A percentile compares a stretch with the other conserved stretches of the same genome.
Evolutionary conservation across 2,329 filamentous ascomycete species (phyloP).

Genomic region (Camillea tinctor): DNA sequence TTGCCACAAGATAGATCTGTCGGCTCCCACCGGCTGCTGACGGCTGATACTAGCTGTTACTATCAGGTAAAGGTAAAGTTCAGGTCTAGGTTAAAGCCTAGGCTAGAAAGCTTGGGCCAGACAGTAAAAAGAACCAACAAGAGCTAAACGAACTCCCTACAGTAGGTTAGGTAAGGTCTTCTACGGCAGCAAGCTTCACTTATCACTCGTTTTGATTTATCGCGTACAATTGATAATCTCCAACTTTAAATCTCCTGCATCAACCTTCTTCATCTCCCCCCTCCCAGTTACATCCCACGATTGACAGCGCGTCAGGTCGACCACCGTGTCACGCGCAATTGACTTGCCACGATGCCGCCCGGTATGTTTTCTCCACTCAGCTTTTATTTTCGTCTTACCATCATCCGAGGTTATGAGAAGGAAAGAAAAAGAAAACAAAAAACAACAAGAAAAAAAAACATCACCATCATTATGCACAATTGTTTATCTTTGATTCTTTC

Average conservation of each 20-base stretch:
- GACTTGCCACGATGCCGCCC: constrained; percentile 16
- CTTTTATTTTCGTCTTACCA: not conserved
- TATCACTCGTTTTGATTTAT: not conserved
- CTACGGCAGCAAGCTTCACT: not conserved
- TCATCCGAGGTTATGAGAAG: too few relatives aligned
- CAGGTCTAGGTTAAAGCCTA: too few relatives aligned
- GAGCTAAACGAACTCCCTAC: not conserved
- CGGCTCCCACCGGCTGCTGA: not conserved
- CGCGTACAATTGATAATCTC: not conserved
- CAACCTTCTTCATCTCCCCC: not conserved
- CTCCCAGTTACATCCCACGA: not conserved
- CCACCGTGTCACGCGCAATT: not conserved
- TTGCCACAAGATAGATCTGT: not conserved
- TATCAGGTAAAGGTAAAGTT: not conserved
- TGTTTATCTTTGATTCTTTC: too few relatives aligned
- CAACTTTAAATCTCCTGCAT: not conserved
- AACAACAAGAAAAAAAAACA: not conserved
- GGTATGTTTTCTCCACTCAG: constrained; percentile 13
- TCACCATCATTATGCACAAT: too few relatives aligned
- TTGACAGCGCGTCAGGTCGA: not conserved
- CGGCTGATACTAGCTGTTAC: not conserved
- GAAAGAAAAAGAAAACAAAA: too few relatives aligned
- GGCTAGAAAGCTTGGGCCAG: not conserved
- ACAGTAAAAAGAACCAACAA: not conserved
- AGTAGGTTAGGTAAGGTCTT: too few relatives aligned